Evolutionary conservation across 257 asterid species (phyloP).

Genomic region (Catharanthus roseus): DNA sequence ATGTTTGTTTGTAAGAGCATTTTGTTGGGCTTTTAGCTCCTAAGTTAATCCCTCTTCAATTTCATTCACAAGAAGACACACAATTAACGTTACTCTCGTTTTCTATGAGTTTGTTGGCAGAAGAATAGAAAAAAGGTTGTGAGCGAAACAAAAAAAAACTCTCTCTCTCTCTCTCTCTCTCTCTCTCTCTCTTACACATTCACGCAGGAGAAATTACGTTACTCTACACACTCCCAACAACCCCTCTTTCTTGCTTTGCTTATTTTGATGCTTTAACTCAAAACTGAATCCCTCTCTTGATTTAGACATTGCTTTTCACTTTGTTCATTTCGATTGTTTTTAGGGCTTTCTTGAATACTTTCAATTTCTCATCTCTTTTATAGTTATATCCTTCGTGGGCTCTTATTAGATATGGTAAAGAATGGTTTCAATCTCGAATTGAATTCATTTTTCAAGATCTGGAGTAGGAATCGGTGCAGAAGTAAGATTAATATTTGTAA

Average conservation of each 20-base stretch:
- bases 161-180: slow-evolving; percentile 15
- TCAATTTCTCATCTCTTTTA: background rate
- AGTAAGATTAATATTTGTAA: slow-evolving; percentile 6
- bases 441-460: slow-evolving; percentile 20
- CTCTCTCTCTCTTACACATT: slow-evolving; percentile 16
- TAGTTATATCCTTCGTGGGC: background rate
- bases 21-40: no score
- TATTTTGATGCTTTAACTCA: slow-evolving; percentile 15
- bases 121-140: slow-evolving; percentile 48
- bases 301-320: slow-evolving; percentile 10
- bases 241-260: slow-evolving; percentile 15
- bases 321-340: slow-evolving; percentile 12
- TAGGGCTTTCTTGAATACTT: slow-evolving; percentile 7
- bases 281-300: slow-evolving; percentile 1
- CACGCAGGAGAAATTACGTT: slow-evolving; percentile 25
- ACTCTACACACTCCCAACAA: slow-evolving; percentile 29
- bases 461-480: slow-evolving; percentile 23
- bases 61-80: no score
- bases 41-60: no score
- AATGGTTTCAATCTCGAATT: slow-evolving; percentile 32
- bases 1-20: no score
- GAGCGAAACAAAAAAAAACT: slow-evolving; percentile 26
- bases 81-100: no score
- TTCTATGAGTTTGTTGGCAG: slow-evolving; percentile 34
- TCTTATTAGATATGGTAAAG: slow-evolving; percentile 21